These are phyloP conservation scores for Macrocybe gigantea DNA, from an alignment of 768 basidiomycete species.

Conservation along the genomic window DNA sequence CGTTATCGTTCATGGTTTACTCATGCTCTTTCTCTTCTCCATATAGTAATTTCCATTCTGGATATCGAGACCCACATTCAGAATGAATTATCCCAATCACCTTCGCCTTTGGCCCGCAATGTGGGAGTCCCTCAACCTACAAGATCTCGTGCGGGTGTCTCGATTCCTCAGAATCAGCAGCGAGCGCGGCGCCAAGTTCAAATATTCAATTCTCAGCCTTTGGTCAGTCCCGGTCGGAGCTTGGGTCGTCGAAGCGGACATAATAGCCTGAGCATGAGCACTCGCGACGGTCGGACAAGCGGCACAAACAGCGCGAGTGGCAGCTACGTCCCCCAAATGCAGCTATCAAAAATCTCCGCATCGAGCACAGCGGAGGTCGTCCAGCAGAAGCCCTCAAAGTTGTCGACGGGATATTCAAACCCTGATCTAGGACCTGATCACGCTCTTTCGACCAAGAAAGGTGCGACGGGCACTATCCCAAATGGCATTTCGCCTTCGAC, in stretches of 20 bases:
- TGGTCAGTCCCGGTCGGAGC: constrained; percentile 50
- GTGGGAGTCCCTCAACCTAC: constrained; percentile 75
- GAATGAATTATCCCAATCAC: constrained; percentile 60
- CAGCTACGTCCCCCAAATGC: constrained; percentile 38
- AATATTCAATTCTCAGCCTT: constrained; percentile 78
- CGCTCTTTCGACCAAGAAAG: constrained; percentile 9
- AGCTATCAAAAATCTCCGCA: constrained; percentile 26
- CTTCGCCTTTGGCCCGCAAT: constrained; percentile 70
- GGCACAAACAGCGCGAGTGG: constrained; percentile 32
- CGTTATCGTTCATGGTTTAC: constrained; percentile 14
- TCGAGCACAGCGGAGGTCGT: constrained; percentile 5
- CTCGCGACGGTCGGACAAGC: constrained; percentile 24
- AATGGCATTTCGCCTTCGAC: constrained; percentile 27
- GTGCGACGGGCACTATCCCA: constrained; percentile 9
- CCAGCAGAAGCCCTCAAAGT: too few species aligned
- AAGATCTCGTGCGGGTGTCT: constrained; percentile 54
- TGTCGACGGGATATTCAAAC: not conserved
- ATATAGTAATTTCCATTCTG: constrained; percentile 77
- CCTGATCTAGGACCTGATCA: not conserved
- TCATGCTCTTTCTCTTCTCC: constrained; percentile 21
- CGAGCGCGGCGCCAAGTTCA: constrained; percentile 61
- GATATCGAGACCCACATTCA: constrained; percentile 71
- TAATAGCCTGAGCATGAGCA: constrained; percentile 17
- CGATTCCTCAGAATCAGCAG: constrained; percentile 51
- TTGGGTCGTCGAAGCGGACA: constrained; percentile 21